phyloP scores from a whole-genome alignment of 345 rosid genomes.

The Eucalyptus melliodora region DNA sequence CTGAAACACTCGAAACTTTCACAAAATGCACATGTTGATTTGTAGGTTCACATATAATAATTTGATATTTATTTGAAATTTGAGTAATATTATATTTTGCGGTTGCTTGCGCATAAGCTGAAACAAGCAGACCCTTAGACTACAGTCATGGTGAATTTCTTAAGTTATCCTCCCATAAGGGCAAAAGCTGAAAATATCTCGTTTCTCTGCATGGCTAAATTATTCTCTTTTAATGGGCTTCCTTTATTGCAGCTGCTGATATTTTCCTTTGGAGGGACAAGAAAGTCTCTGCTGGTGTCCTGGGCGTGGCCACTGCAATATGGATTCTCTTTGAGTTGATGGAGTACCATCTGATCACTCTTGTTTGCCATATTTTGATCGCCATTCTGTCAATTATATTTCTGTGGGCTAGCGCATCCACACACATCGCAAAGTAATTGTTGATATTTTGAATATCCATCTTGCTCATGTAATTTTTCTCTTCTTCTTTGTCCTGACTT shows the following conservation, averaged over 20 bases:
- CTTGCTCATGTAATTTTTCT: not conserved
- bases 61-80: not conserved
- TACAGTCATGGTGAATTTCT: not conserved
- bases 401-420: conserved; percentile 72
- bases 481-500: not conserved
- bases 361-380: conserved; percentile 47
- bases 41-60: not conserved
- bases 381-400: conserved; percentile 54
- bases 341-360: conserved; percentile 51
- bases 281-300: conserved; percentile 50
- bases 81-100: not conserved
- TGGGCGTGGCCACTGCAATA: conserved; percentile 51
- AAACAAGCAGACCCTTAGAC: not conserved
- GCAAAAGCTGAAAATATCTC: not conserved
- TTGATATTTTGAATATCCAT: not conserved
- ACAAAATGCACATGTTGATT: not conserved
- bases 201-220: not conserved
- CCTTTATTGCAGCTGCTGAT: conserved; percentile 65
- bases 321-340: conserved; percentile 82
- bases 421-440: conserved; percentile 36
- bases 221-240: not conserved
- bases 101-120: not conserved
- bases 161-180: not conserved
- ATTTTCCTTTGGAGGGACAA: conserved; percentile 88
- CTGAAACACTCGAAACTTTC: not conserved